Percentiles rank a stretch among this genome's conserved stretches.
Evolutionary conservation across 2,329 filamentous ascomycete species (phyloP).

Genomic region (Fusarium nurragi): DNA sequence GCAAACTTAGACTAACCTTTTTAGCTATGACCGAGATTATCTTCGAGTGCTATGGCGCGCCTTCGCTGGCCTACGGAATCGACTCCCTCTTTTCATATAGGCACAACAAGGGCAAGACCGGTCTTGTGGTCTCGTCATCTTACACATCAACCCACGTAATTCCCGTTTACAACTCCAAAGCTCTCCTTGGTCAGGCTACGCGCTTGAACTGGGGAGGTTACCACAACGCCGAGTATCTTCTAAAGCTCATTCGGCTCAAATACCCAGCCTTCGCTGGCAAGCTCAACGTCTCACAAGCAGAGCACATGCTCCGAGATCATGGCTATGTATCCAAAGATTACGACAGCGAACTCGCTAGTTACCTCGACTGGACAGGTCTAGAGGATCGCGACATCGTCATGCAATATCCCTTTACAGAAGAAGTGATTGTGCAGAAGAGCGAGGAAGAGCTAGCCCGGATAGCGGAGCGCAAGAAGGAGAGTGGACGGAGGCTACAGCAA

Average conservation of each 20-base stretch:
- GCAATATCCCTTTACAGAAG: constrained; percentile 94
- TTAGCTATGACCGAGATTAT: constrained; percentile 95
- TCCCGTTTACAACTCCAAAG: constrained; percentile 87
- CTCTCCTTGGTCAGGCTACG: constrained; percentile 84
- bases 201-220: constrained; percentile 94
- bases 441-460: constrained; percentile 91
- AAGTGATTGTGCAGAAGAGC: constrained; percentile 88
- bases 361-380: constrained; percentile 89
- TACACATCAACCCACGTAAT: constrained; percentile 96
- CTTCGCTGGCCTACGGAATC: constrained; percentile 91
- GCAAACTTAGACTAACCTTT: constrained; percentile 32
- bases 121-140: constrained; percentile 89
- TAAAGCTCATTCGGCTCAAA: constrained; percentile 89
- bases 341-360: constrained; percentile 77
- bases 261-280: constrained; percentile 91
- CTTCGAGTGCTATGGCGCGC: constrained; percentile 94
- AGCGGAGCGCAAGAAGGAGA: constrained; percentile 94
- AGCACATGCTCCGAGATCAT: constrained; percentile 86
- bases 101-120: constrained; percentile 88
- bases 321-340: constrained; percentile 90
- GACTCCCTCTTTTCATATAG: constrained; percentile 96
- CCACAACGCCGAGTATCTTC: constrained; percentile 88
- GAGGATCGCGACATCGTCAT: constrained; percentile 90
- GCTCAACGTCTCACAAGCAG: constrained; percentile 85
- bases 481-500: constrained; percentile 88